Base-by-base conservation (phyloP, 2,329 filamentous ascomycete species). In the Aspergillus phoenicis region DNA sequence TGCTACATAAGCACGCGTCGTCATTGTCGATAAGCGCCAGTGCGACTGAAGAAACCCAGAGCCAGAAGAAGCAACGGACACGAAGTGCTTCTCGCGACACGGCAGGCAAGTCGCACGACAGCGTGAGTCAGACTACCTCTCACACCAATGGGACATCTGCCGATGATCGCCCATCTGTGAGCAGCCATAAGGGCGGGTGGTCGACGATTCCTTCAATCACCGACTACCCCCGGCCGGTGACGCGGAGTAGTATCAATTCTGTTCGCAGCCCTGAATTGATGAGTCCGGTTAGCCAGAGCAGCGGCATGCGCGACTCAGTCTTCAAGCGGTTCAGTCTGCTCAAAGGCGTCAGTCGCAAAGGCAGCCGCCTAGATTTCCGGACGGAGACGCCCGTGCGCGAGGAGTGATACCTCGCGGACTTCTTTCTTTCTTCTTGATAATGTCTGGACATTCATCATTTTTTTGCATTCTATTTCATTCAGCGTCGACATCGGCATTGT, bases 311-410 rank as follows among this genome's bases (percentile, higher is more conserved):
- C 56, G 85, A 85, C 38, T 89, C 87, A 60, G 85, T 96, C 66
- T 87, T 89, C 77, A 94, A 92, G 79, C 81, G 92, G 70, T 82
- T 96, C 66, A 95, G 91, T 73, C 81, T 93, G 69, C 81, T 96
- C 70, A 91, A 89, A 73, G 74, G 74, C 8, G 82, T 93, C 54
- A 88, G 89, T 30, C 89, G 87, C 74, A 91, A 90, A 78, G 80
- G 80, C 49, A 87, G 84, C 71, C 88, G 86, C 73, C 79, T 70
- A 61, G 83, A 80, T 72, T 81, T 78, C 38, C 69, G 72, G 62
- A 70, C 73, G 33, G 70, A 70, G 36, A 33, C 62, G 11, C 62
- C 67, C 17, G 60, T 78, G 39, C 71, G 64, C 39, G 77, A 79
- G 66, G 77, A 79, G 68, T 79, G 65, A 71, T 61, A 63, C 62